Evolutionary conservation across 23 red algal species (phyloP).

Genomic region (Gracilaria domingensis): DNA sequence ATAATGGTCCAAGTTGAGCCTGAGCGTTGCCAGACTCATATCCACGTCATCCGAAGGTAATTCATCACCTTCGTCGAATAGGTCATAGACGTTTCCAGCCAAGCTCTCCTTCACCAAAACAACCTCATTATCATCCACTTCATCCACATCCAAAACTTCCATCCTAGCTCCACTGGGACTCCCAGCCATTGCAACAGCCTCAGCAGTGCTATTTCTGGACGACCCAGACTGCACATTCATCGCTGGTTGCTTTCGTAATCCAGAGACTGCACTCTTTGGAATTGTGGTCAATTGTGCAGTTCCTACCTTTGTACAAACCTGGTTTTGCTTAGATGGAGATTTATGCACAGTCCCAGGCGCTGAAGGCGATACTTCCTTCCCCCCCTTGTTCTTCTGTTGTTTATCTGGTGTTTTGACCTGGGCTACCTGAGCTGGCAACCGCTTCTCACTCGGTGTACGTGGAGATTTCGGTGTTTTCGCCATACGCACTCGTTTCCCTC

Average conservation of each 20-base stretch:
- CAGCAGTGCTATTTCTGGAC: not conserved
- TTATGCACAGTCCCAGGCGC: too few species aligned
- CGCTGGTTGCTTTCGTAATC: not conserved
- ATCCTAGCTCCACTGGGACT: not conserved
- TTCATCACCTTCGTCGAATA: not conserved
- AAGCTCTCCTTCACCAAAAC: not conserved
- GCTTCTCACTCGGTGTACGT: not conserved
- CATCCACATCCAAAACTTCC: not conserved
- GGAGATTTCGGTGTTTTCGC: not conserved
- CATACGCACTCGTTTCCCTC: not conserved
- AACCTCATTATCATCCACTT: not conserved
- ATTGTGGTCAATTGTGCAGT: not conserved
- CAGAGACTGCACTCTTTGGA: not conserved
- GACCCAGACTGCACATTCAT: not conserved
- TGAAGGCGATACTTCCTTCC: not conserved
- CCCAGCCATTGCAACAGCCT: not conserved
- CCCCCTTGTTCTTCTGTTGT: not conserved
- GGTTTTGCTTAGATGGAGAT: too few species aligned
- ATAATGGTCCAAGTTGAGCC: not conserved
- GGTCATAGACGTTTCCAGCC: not conserved
- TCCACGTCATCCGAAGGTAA: not conserved
- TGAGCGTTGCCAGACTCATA: not conserved
- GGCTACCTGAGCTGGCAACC: not conserved
- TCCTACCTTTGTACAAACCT: not conserved
- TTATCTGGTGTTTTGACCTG: not conserved